Evolutionary conservation across 1,284 basidiomycete species (phyloP).

Genomic region (Chiua sp.): DNA sequence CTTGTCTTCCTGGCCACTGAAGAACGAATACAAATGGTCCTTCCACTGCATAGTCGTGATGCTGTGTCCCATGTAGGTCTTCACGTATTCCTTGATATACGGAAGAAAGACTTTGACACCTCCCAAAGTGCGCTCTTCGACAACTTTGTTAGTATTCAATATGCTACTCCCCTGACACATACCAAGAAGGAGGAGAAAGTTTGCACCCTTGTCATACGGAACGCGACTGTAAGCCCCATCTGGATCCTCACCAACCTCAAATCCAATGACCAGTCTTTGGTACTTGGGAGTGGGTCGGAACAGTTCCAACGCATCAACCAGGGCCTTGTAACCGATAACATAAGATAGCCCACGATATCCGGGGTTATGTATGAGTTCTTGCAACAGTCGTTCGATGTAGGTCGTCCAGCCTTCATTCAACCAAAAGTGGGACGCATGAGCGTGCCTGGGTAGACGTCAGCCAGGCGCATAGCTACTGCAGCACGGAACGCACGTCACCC

Average conservation of each 20-base stretch:
- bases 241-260: slow-evolving; percentile 83
- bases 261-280: slow-evolving; percentile 86
- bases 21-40: slow-evolving; percentile 86
- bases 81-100: slow-evolving; percentile 83
- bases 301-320: slow-evolving; percentile 74
- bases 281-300: slow-evolving; percentile 72
- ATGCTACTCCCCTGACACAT: slow-evolving; percentile 26
- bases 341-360: slow-evolving; percentile 85
- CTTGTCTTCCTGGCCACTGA: slow-evolving; percentile 65
- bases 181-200: slow-evolving; percentile 59
- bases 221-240: slow-evolving; percentile 48
- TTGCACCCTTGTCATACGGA: slow-evolving; percentile 38
- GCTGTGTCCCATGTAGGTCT: slow-evolving; percentile 81
- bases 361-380: slow-evolving; percentile 75
- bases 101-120: slow-evolving; percentile 87
- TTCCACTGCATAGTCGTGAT: slow-evolving; percentile 93
- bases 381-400: slow-evolving; percentile 89
- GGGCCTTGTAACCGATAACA: slow-evolving; percentile 75
- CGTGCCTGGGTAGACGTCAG: slow-evolving; percentile 54
- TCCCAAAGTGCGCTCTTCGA: slow-evolving; percentile 79
- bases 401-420: slow-evolving; percentile 96
- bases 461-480: slow-evolving; percentile 1
- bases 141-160: neutral
- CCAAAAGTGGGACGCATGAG: slow-evolving; percentile 86
- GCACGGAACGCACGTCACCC: slow-evolving; percentile 67